A percentile compares a stretch with the other conserved stretches of the same genome.
Conservation (phyloP, 345 rosid genomes). For the Ceriops decandra region DNA sequence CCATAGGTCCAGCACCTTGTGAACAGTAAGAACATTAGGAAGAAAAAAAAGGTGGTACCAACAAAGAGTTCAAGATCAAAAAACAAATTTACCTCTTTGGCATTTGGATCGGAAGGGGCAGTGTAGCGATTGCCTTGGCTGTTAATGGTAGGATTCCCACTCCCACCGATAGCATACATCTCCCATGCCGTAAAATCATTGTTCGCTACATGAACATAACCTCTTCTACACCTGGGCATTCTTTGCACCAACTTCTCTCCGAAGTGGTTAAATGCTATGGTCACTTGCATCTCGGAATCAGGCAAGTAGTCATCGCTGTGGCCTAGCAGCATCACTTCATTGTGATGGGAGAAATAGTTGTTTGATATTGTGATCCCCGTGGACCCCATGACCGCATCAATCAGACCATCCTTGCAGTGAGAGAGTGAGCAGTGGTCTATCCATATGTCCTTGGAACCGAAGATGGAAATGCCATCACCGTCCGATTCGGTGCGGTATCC, state of each 20-base stretch:
- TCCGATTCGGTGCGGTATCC: slow-evolving; percentile 80
- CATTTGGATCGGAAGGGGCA: slow-evolving; percentile 71
- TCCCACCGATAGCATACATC: slow-evolving; percentile 98
- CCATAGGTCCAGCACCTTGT: background rate
- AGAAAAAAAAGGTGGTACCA: background rate
- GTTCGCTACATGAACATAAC: slow-evolving; percentile 92
- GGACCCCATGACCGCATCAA: slow-evolving; percentile 93
- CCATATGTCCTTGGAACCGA: slow-evolving; percentile 92
- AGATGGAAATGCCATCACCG: slow-evolving; percentile 93
- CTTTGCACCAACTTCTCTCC: slow-evolving; percentile 86
- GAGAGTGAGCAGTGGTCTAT: slow-evolving; percentile 93
- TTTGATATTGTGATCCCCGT: slow-evolving; percentile 91
- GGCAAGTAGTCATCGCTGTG: slow-evolving; percentile 86
- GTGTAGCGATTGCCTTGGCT: slow-evolving; percentile 94
- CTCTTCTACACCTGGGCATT: slow-evolving; percentile 90
- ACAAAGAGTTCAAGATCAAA: background rate
- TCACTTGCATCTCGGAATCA: slow-evolving; percentile 91
- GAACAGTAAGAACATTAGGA: background rate
- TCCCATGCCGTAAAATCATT: slow-evolving; percentile 94
- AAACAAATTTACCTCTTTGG: slow-evolving; percentile 63
- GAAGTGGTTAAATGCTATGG: slow-evolving; percentile 94
- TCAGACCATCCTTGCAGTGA: slow-evolving; percentile 86
- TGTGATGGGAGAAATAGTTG: slow-evolving; percentile 91
- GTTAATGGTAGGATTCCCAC: slow-evolving; percentile 90
- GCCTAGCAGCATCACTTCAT: slow-evolving; percentile 94